phyloP scores from a whole-genome alignment of 805 yeast genomes.

The Teunomyces pallodes region DNA sequence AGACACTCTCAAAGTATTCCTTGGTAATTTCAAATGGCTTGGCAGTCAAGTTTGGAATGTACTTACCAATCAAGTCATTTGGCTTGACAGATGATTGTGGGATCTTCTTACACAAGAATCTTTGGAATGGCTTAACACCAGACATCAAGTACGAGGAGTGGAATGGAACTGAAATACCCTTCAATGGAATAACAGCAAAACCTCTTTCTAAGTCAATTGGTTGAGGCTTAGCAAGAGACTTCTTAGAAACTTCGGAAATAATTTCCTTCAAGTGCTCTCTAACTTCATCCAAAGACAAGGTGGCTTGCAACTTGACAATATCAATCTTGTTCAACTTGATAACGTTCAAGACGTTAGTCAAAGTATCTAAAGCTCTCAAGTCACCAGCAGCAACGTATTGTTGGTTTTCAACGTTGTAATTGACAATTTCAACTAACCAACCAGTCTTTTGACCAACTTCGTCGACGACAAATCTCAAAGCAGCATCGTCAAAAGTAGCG shows the following conservation, averaged over 20 bases:
- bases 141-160: constrained; percentile 97
- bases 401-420: constrained; percentile 96
- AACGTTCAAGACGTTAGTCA: constrained; percentile 89
- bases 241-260: constrained; percentile 78
- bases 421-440: constrained; percentile 97
- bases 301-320: constrained; percentile 79
- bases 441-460: constrained; percentile 79
- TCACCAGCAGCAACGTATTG: constrained; percentile 99
- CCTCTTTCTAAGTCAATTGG: constrained; percentile 98
- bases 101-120: constrained; percentile 93
- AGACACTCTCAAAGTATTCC: constrained; percentile 96
- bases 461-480: constrained; percentile 90
- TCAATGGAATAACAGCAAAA: constrained; percentile 95
- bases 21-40: constrained; percentile 93
- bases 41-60: constrained; percentile 98
- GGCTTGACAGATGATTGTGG: constrained; percentile 94
- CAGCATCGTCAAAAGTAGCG: constrained; percentile 86
- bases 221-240: constrained; percentile 85
- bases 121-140: constrained; percentile 98
- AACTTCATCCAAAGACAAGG: constrained; percentile 82
- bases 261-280: constrained; percentile 86
- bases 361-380: constrained; percentile 87
- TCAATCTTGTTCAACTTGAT: constrained; percentile 93
- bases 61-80: constrained; percentile 87
- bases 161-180: constrained; percentile 99